phyloP scores from a whole-genome alignment of 768 basidiomycete genomes.

The Ramaria sp. region DNA sequence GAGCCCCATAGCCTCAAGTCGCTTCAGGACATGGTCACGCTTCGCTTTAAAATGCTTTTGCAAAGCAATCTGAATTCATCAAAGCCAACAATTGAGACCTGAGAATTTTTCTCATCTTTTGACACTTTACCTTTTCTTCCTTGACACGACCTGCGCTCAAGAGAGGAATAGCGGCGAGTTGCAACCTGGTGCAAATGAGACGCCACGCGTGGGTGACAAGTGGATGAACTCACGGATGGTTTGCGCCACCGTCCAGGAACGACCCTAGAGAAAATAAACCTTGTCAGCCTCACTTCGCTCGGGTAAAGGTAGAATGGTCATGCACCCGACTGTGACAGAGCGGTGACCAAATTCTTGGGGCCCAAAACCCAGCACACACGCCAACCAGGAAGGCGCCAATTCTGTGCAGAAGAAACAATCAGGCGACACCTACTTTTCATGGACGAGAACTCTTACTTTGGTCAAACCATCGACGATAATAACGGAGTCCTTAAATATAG shows the following conservation, averaged over 20 bases:
- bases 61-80: constrained; percentile 45
- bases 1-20: constrained; percentile 70
- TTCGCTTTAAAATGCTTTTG: constrained; percentile 88
- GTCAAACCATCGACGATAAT: constrained; percentile 89
- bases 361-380: constrained; percentile 90
- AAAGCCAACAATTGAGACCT: neutral
- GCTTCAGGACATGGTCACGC: constrained; percentile 77
- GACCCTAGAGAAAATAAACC: constrained; percentile 48
- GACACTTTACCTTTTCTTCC: constrained; percentile 64
- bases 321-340: constrained; percentile 78
- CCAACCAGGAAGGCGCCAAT: constrained; percentile 94
- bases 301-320: neutral
- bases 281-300: too few relatives aligned
- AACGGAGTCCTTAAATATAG: constrained; percentile 48
- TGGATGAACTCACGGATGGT: constrained; percentile 60
- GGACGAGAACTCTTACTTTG: constrained; percentile 40
- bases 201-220: neutral
- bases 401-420: constrained; percentile 34
- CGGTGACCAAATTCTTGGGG: constrained; percentile 79
- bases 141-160: constrained; percentile 60
- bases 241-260: constrained; percentile 91
- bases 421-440: neutral
- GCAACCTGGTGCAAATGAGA: constrained; percentile 38
- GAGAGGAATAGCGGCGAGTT: constrained; percentile 79
- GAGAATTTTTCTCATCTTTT: neutral